A percentile compares a stretch with the other conserved stretches of the same genome.
Evolutionary conservation across 2,329 filamentous ascomycete species (phyloP).

Genomic region (Colletotrichum musicola): DNA sequence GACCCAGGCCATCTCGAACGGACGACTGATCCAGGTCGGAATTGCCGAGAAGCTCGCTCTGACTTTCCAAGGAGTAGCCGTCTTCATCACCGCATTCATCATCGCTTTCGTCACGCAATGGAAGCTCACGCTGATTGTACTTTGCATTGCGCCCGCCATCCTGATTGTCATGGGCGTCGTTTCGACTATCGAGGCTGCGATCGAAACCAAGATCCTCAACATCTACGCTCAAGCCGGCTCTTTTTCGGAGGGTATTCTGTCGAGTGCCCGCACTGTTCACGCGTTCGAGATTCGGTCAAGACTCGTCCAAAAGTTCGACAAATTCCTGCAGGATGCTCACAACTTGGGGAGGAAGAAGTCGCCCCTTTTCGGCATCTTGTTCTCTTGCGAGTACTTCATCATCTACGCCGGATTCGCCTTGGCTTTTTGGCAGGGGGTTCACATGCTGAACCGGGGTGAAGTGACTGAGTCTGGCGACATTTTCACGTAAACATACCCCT

Average conservation of each 20-base stretch:
- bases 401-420: conserved; percentile 58
- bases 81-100: conserved; percentile 54
- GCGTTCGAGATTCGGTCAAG: conserved; percentile 56
- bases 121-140: conserved; percentile 57
- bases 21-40: conserved; percentile 56
- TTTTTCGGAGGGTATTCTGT: conserved; percentile 53
- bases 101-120: conserved; percentile 56
- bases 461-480: conserved; percentile 53
- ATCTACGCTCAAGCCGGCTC: conserved; percentile 50
- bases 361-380: conserved; percentile 53
- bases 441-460: conserved; percentile 52
- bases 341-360: conserved; percentile 53
- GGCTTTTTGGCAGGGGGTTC: conserved; percentile 60
- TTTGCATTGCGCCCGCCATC: conserved; percentile 49
- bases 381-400: conserved; percentile 54
- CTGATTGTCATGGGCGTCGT: conserved; percentile 48
- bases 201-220: conserved; percentile 51
- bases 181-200: conserved; percentile 44
- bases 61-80: conserved; percentile 53
- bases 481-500: conserved; percentile 49
- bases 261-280: conserved; percentile 55
- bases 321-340: conserved; percentile 52
- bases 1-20: conserved; percentile 58
- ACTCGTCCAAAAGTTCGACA: conserved; percentile 54
- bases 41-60: conserved; percentile 56